Conservation (phyloP, 148 eudicot genomes). For the Rheum nobile region DNA sequence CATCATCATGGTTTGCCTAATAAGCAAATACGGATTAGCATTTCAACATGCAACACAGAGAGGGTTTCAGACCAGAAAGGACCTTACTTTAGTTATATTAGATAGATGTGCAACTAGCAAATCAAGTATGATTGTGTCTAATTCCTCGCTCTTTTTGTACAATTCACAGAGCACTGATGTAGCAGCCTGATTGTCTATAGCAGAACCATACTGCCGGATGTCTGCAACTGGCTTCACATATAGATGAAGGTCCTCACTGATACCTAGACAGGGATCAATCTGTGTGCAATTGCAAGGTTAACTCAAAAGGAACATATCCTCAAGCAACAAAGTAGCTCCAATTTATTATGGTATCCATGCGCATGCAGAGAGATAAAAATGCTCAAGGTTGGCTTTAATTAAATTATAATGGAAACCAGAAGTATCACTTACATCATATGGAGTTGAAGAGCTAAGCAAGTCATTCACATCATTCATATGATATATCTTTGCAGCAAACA, state of each 20-base stretch:
- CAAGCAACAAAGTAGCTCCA: too few species aligned
- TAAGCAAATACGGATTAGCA: neutral
- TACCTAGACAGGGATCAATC: slow-evolving; percentile 71
- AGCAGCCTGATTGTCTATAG: slow-evolving; percentile 55
- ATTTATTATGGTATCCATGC: too few species aligned
- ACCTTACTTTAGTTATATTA: slow-evolving; percentile 42
- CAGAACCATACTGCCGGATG: slow-evolving; percentile 43
- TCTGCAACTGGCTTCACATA: slow-evolving; percentile 50
- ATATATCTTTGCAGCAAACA: slow-evolving; percentile 69
- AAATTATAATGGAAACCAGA: neutral
- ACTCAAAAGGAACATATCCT: too few species aligned
- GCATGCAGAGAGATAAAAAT: neutral
- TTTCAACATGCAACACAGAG: neutral
- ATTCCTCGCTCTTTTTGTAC: slow-evolving; percentile 32
- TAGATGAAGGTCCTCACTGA: slow-evolving; percentile 69
- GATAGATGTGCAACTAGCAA: slow-evolving; percentile 43
- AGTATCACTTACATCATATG: slow-evolving; percentile 46
- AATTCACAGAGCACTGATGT: slow-evolving; percentile 28
- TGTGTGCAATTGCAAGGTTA: slow-evolving; percentile 14
- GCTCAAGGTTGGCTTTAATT: neutral
- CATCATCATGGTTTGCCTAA: slow-evolving; percentile 55
- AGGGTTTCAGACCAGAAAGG: neutral
- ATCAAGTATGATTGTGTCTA: slow-evolving; percentile 35
- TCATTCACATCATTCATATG: slow-evolving; percentile 52
- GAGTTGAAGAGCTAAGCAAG: slow-evolving; percentile 34